Percentiles rank a stretch among this genome's conserved stretches.
Evolutionary conservation across 345 rosid species (phyloP).

Genomic region (Gossypium thurberi): DNA sequence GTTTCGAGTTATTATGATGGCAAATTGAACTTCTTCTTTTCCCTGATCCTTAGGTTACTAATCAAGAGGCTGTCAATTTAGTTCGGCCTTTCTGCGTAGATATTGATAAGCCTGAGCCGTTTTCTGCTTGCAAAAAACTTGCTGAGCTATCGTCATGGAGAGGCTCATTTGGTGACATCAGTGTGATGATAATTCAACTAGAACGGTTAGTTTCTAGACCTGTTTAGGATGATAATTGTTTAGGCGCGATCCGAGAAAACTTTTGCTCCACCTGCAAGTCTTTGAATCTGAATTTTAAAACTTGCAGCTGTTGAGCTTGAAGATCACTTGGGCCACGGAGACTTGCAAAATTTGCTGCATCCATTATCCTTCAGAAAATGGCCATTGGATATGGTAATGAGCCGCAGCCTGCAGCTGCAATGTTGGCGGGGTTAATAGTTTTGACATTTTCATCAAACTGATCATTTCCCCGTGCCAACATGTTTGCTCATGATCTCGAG

Average conservation of each 20-base stretch:
- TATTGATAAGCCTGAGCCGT: conserved; percentile 32
- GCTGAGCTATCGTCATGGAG: conserved; percentile 60
- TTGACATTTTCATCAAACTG: not conserved
- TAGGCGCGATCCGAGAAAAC: not conserved
- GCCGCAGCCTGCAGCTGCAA: not conserved
- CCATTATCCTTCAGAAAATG: not conserved
- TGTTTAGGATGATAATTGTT: not conserved
- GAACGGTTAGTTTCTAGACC: not conserved
- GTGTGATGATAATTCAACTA: conserved; percentile 60
- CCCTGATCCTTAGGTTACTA: conserved; percentile 45
- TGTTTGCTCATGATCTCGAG: not conserved
- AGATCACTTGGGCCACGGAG: no score
- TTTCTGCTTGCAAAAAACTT: conserved; percentile 69
- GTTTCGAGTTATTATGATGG: not conserved
- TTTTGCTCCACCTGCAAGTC: not conserved
- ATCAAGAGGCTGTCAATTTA: conserved; percentile 84
- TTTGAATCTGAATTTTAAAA: not conserved
- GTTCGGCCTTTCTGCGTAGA: conserved; percentile 46
- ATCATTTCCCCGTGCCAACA: not conserved
- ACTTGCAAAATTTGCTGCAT: not conserved
- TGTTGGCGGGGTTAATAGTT: no score
- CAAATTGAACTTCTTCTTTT: not conserved
- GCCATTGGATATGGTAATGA: not conserved
- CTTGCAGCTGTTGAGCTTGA: not conserved
- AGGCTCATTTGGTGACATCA: conserved; percentile 69